Evolutionary conservation across 1,139 yeast species (phyloP).

Genomic region (Candida dubliniensis): DNA sequence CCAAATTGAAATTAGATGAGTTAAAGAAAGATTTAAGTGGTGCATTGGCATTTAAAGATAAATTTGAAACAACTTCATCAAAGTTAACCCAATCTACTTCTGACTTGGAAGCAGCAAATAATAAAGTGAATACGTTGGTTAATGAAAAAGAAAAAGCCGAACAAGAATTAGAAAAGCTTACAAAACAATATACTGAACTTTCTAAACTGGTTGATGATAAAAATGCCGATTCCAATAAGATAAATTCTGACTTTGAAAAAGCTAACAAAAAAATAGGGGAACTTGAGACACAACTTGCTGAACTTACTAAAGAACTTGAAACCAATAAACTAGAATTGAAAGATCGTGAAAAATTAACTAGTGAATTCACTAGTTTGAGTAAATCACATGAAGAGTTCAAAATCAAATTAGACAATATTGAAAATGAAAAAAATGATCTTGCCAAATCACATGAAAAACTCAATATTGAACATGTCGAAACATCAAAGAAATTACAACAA

Average conservation of each 20-base stretch:
- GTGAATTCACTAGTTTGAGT: constrained; percentile 13
- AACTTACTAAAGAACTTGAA: constrained; percentile 6
- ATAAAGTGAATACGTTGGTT: constrained; percentile 2
- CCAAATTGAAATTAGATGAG: constrained; percentile 2
- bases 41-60: constrained; percentile 1
- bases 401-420: constrained; percentile 6
- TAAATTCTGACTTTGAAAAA: constrained; percentile 9
- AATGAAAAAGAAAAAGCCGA: constrained; percentile 5
- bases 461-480: constrained; percentile 9
- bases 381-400: background rate
- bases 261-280: constrained; percentile 15
- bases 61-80: background rate
- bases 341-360: constrained; percentile 9
- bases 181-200: constrained; percentile 6
- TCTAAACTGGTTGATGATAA: constrained; percentile 4
- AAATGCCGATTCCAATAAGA: constrained; percentile 2
- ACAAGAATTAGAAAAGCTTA: constrained; percentile 4
- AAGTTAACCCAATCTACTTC: constrained; percentile 2
- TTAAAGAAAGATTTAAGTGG: constrained; percentile 4
- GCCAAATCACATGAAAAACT: constrained; percentile 3
- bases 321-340: constrained; percentile 1
- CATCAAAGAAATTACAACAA: constrained; percentile 4
- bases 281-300: background rate
- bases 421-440: constrained; percentile 2
- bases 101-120: constrained; percentile 7